Conservation (phyloP, 1,284 basidiomycete genomes). For the Macrocystidia cucumis region DNA sequence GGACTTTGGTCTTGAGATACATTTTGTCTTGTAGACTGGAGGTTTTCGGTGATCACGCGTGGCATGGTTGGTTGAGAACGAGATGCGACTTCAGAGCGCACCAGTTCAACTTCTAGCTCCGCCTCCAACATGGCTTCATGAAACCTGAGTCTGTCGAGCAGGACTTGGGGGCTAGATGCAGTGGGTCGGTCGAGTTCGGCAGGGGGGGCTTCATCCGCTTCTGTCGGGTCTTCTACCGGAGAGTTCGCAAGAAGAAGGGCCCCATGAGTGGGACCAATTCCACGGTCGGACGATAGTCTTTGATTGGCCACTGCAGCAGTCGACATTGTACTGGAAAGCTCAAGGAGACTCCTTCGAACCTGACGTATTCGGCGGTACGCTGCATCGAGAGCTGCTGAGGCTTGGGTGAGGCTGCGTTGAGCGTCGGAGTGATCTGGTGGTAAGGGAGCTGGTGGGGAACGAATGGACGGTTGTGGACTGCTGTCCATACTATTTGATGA, state of each 20-base stretch:
- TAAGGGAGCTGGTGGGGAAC: background rate
- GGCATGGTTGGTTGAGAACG: background rate
- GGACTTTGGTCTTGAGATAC: conserved; percentile 5
- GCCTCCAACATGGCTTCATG: too few species aligned
- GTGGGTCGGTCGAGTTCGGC: too few species aligned
- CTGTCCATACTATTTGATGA: conserved; percentile 12
- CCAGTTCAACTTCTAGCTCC: too few species aligned
- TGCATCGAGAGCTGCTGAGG: conserved; percentile 39
- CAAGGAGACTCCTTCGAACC: conserved; percentile 38
- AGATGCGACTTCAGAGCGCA: background rate
- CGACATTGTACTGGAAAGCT: conserved; percentile 26
- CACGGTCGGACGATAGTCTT: conserved; percentile 7
- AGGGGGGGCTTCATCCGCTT: background rate
- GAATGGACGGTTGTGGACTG: conserved; percentile 5
- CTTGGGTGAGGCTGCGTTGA: conserved; percentile 33
- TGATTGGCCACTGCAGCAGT: conserved; percentile 11
- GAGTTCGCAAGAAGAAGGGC: conserved; percentile 25
- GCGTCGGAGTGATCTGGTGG: conserved; percentile 16
- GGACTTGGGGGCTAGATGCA: too few species aligned
- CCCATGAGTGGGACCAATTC: conserved; percentile 25
- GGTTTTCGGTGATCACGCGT: background rate
- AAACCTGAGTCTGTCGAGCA: too few species aligned
- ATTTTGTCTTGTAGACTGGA: background rate
- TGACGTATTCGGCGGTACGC: conserved; percentile 43
- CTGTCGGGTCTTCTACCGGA: conserved; percentile 11